Evolutionary conservation across 345 rosid genomes (phyloP).

Genomic region (Hirschfeldia incana): DNA sequence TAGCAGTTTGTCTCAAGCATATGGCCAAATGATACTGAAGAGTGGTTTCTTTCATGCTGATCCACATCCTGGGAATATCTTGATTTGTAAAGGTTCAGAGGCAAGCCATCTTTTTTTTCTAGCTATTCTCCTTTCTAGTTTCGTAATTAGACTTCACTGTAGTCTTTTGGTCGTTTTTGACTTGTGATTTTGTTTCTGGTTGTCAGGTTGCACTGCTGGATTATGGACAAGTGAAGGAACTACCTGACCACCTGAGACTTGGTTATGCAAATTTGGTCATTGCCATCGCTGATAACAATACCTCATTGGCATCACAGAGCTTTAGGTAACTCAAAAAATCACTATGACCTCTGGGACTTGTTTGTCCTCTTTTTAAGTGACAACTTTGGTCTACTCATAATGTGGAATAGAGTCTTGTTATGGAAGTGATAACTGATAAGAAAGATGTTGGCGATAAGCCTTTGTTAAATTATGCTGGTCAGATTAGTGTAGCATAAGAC

Average conservation of each 20-base stretch:
- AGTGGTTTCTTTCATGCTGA: slow-evolving; percentile 99
- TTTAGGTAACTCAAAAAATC: slow-evolving; percentile 51
- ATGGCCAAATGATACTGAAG: slow-evolving; percentile 97
- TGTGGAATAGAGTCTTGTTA: too few species aligned
- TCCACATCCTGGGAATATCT: slow-evolving; percentile 98
- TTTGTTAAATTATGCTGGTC: background rate
- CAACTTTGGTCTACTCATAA: too few species aligned
- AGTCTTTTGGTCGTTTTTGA: background rate
- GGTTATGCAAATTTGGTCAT: slow-evolving; percentile 82
- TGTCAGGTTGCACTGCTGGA: slow-evolving; percentile 86
- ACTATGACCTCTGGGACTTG: background rate
- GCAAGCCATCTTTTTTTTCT: slow-evolving; percentile 46
- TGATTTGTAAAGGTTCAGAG: slow-evolving; percentile 95
- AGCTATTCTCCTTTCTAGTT: too few species aligned
- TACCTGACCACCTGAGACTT: slow-evolving; percentile 78
- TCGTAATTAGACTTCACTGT: background rate
- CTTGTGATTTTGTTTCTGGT: slow-evolving; percentile 31
- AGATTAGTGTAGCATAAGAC: slow-evolving; percentile 8
- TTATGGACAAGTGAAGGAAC: slow-evolving; percentile 98
- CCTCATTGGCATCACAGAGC: slow-evolving; percentile 64
- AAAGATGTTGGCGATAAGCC: too few species aligned
- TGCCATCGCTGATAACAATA: slow-evolving; percentile 80
- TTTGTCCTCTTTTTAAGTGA: background rate
- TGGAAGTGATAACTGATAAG: too few species aligned
- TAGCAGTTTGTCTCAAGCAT: slow-evolving; percentile 77